These are phyloP conservation scores for Alternaria brassicae DNA, from an alignment of 2,329 filamentous ascomycete genomes.

Conservation along the genomic window DNA sequence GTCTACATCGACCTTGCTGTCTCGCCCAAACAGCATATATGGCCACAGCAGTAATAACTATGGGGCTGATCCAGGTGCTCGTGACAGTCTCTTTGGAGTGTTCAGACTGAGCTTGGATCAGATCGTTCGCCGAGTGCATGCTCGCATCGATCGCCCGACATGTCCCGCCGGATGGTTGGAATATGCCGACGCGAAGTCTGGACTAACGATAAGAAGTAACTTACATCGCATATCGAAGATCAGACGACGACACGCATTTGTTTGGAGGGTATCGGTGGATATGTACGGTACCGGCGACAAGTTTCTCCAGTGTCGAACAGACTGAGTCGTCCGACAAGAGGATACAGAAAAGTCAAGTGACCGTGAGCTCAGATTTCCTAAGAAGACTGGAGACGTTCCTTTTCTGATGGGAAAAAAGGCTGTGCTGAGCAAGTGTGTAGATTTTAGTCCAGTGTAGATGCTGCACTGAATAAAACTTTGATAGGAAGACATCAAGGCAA, in stretches of 20 bases:
- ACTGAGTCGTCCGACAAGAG: slow-evolving; percentile 51
- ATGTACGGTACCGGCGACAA: slow-evolving; percentile 56
- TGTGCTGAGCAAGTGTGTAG: slow-evolving; percentile 55
- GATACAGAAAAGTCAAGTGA: slow-evolving; percentile 53
- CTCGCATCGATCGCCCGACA: slow-evolving; percentile 58
- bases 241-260: slow-evolving; percentile 55
- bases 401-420: slow-evolving; percentile 53
- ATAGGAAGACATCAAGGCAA: not conserved
- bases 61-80: slow-evolving; percentile 55
- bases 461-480: slow-evolving; percentile 17
- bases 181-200: slow-evolving; percentile 54
- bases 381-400: slow-evolving; percentile 58
- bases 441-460: slow-evolving; percentile 57
- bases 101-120: slow-evolving; percentile 53
- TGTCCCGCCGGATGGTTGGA: slow-evolving; percentile 55
- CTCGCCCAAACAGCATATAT: slow-evolving; percentile 51
- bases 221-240: slow-evolving; percentile 43
- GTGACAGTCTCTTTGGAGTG: slow-evolving; percentile 53
- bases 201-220: slow-evolving; percentile 40
- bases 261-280: slow-evolving; percentile 57
- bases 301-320: slow-evolving; percentile 55
- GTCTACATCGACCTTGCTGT: slow-evolving; percentile 33
- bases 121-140: slow-evolving; percentile 52
- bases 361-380: slow-evolving; percentile 56
- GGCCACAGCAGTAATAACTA: slow-evolving; percentile 55